Conservation (phyloP, 75 land plant genomes). For the Pinus taeda region DNA sequence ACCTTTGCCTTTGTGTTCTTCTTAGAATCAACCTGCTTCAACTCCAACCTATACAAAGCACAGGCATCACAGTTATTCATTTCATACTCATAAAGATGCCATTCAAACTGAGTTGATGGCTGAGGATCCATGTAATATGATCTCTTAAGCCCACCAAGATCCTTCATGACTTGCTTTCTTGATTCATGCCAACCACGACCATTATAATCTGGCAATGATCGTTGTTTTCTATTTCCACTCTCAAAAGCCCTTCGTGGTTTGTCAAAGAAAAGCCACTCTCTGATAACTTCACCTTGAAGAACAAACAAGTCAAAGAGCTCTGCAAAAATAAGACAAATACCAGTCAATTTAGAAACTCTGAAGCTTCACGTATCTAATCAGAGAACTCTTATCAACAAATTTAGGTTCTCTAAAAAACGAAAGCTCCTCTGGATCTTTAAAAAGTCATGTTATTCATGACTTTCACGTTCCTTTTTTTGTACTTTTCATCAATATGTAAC, state of each 20-base stretch:
- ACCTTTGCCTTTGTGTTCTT: slow-evolving; percentile 63
- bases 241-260: slow-evolving; percentile 97
- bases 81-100: slow-evolving; percentile 96
- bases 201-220: slow-evolving; percentile 88
- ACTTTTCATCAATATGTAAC: not conserved
- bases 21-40: slow-evolving; percentile 79
- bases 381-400: not conserved
- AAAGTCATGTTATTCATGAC: not conserved
- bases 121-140: slow-evolving; percentile 99
- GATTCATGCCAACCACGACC: slow-evolving; percentile 99
- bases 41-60: slow-evolving; percentile 84
- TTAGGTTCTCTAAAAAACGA: not conserved
- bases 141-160: slow-evolving; percentile 81
- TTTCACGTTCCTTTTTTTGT: not conserved
- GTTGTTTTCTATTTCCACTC: slow-evolving; percentile 91
- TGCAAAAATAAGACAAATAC: slow-evolving; percentile 20
- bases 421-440: not conserved
- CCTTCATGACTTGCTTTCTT: slow-evolving; percentile 94
- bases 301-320: slow-evolving; percentile 83
- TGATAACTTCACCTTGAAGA: slow-evolving; percentile 75
- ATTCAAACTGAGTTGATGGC: slow-evolving; percentile 66
- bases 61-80: slow-evolving; percentile 72
- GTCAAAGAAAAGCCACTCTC: slow-evolving; percentile 96
- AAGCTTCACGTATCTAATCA: not conserved
- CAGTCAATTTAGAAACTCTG: not conserved